Base-by-base conservation (phyloP, 768 basidiomycete species). In the Suillus americanus region DNA sequence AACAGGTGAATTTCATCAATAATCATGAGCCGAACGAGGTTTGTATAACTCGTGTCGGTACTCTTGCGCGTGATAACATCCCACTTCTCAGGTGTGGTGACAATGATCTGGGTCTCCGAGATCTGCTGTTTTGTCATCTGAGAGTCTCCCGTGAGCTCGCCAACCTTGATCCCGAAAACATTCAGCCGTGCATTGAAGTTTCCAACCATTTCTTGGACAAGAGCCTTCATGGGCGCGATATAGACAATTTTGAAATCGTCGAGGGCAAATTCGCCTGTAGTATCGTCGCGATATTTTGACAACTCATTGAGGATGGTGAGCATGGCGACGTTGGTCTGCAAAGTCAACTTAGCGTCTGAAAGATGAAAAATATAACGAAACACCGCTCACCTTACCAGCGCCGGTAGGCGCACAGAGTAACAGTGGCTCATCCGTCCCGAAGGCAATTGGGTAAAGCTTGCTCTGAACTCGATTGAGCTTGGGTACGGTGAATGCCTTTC, bases 121-220 rank as follows among this genome's bases (percentile, higher is more conserved):
- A 99, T 98, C 76, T 99, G 97, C 66, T 93, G 89, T 75, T 99
- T 99, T 62, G 96, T 99, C 86, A 99, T 92, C 82, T 98, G 96
- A 33, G 94, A 86, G 75, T 99, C 97, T 30, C 97, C 97, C 1
- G 97, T 99, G 62, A 99, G 84, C 76, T 99, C 97, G 35, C 93
- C 94, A 55, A 99, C 92, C 65, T 87, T 90, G 78, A 99, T 83
- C 50, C 90, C 92, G 71, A 82, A 89, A 0, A 81, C 75, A 1
- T 76, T 76, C 53, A 99, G 87, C 5, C 97, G 90, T 9, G 86
- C 80, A 40, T 84, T 83, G 73, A 99, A 99, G 75, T 96, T 97
- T 68, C 94, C 93, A 65, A 99, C 97, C 90, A 97, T 95, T 77
- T 99, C 97, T 73, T 99, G 97, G 0, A 99, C 97, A 64, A 99